A percentile compares a stretch with the other conserved stretches of the same genome.
Evolutionary conservation across 495 filamentous ascomycete genomes (phyloP).

Genomic region (Aspergillus haitiensis): DNA sequence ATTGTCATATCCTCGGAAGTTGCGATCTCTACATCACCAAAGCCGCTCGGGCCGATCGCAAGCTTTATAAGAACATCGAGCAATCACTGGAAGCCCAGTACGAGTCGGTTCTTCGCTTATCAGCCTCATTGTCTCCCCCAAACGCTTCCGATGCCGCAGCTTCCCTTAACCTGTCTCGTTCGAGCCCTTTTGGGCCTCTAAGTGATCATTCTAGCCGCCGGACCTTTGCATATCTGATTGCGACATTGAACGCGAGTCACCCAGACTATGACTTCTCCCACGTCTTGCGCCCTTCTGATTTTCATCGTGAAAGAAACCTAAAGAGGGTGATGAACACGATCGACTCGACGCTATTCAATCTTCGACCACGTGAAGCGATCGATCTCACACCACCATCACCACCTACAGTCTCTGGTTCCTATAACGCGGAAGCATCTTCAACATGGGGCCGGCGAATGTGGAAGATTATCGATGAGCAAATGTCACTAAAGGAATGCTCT

Average conservation of each 20-base stretch:
- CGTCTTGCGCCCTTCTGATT: constrained; percentile 81
- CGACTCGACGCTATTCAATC: constrained; percentile 79
- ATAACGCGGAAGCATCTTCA: constrained; percentile 37
- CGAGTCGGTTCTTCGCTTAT: constrained; percentile 78
- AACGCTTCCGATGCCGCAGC: constrained; percentile 53
- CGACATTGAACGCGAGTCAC: constrained; percentile 95
- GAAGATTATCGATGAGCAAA: constrained; percentile 86
- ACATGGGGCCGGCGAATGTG: constrained; percentile 87
- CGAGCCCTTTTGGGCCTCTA: constrained; percentile 87
- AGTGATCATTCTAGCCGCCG: constrained; percentile 83
- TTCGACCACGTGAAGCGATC: constrained; percentile 63
- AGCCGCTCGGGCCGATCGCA: constrained; percentile 90
- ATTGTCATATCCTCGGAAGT: constrained; percentile 83
- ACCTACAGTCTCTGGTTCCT: constrained; percentile 44
- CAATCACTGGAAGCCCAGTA: constrained; percentile 84
- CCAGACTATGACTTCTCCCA: constrained; percentile 98
- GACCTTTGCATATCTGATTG: constrained; percentile 94
- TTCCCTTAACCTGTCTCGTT: constrained; percentile 72
- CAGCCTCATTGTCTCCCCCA: constrained; percentile 77
- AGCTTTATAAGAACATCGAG: constrained; percentile 93
- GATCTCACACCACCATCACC: constrained; percentile 48
- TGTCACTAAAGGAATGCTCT: constrained; percentile 80
- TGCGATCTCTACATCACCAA: constrained; percentile 98
- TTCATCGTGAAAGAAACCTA: constrained; percentile 73
- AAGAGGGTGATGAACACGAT: constrained; percentile 78